Percentiles rank a stretch among this genome's conserved stretches.
phyloP scores from a whole-genome alignment of 148 eudicot species.

The Beta vulgaris region DNA sequence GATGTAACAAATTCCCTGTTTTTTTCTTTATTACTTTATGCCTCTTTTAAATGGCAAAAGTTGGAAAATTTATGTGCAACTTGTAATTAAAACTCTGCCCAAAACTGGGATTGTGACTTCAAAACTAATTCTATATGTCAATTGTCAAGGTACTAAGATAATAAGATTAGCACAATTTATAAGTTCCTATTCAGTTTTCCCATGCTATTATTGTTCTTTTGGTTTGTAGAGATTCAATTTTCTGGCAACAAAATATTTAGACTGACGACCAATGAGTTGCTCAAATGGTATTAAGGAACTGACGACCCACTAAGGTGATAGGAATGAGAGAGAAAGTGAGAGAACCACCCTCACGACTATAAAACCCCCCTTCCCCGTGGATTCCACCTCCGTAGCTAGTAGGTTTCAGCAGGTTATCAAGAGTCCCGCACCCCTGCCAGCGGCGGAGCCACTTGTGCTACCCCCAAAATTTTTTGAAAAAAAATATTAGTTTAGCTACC shows the following conservation, averaged over 20 bases:
- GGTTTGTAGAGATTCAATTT: background rate
- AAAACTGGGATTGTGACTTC: background rate
- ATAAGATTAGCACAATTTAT: constrained; percentile 1
- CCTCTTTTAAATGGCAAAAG: background rate
- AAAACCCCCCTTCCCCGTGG: no score
- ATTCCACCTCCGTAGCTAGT: no score
- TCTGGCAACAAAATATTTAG: background rate
- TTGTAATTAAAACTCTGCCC: constrained; percentile 4
- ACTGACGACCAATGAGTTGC: background rate
- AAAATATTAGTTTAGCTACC: no score
- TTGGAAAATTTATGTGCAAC: background rate
- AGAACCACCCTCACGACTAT: no score
- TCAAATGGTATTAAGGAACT: background rate
- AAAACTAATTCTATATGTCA: no score
- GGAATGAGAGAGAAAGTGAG: no score
- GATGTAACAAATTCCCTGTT: constrained; percentile 4
- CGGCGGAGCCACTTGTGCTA: no score
- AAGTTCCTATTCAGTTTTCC: background rate
- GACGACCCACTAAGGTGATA: no score
- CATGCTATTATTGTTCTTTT: background rate
- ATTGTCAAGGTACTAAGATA: background rate
- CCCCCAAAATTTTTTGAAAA: no score
- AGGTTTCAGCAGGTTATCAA: no score
- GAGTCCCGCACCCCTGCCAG: no score
- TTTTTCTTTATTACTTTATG: background rate